Base-by-base conservation (phyloP, 129 eudicot species). In the Glebionis coronaria region DNA sequence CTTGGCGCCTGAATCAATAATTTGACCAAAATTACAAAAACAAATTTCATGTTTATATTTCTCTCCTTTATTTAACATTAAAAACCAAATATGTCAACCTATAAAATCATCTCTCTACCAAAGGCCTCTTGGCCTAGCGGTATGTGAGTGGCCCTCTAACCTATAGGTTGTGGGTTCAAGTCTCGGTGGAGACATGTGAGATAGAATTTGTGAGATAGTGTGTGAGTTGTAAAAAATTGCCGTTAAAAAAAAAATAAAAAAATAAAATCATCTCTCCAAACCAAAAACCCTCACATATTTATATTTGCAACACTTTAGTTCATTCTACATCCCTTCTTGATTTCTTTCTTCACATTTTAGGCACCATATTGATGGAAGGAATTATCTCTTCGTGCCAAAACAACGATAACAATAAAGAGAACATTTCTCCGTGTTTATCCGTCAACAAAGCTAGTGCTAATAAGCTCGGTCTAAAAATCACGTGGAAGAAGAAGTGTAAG, bases 211-310 rank as follows among this genome's bases (percentile, higher is more conserved):
- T n/a, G n/a, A n/a, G n/a, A n/a, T n/a, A n/a, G n/a, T n/a, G n/a
- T n/a, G n/a, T n/a, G n/a, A n/a, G n/a, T n/a, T n/a, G n/a, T n/a
- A n/a, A n/a, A n/a, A n/a, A n/a, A n/a, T n/a, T n/a, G n/a, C n/a
- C n/a, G n/a, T n/a, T n/a, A n/a, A n/a, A n/a, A n/a, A n/a, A n/a
- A n/a, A n/a, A n/a, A n/a, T n/a, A n/a, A n/a, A n/a, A n/a, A n/a
- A n/a, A 45, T 49, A 66, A 65, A 44, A 49, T 12, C 29, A 27
- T 53, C 62, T 62, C 72, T 68, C 72, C 72, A 68, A 27, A 27
- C 29, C 29, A 27, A 27, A 27, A 51, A 29, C 16, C 52, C 56
- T 68, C 42, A 65, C 14, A 54, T 38, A 42, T 2, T 2, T 27
- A 27, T 27, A 27, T 53, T 38, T 52, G 20, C 18, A 5, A 31